Evolutionary conservation across 2,329 filamentous ascomycete genomes (phyloP).

Genomic region (Coniosporium tulheliwenetii): DNA sequence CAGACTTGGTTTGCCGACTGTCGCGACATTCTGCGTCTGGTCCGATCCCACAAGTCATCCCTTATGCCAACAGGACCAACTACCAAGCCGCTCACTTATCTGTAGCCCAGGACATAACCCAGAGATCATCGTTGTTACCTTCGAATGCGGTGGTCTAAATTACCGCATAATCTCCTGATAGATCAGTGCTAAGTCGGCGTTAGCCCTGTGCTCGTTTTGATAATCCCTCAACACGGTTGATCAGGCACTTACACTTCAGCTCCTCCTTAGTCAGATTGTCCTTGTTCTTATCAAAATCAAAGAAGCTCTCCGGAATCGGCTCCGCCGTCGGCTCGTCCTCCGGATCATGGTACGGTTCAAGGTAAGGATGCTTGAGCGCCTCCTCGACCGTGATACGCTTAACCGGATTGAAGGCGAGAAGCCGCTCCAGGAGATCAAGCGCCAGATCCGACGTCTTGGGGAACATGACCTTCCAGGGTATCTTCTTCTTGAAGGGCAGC

Average conservation of each 20-base stretch:
- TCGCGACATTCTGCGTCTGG: no score
- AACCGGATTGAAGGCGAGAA: slow-evolving; percentile 93
- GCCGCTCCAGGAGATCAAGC: slow-evolving; percentile 83
- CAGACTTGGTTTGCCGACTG: no score
- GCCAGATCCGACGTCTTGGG: slow-evolving; percentile 98
- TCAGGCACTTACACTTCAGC: slow-evolving; percentile 53
- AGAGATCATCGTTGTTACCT: no score
- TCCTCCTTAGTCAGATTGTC: slow-evolving; percentile 97
- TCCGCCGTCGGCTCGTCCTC: slow-evolving; percentile 95
- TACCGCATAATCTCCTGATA: slow-evolving; percentile 90
- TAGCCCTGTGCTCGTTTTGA: slow-evolving; percentile 7
- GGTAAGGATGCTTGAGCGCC: slow-evolving; percentile 89
- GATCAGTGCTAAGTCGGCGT: slow-evolving; percentile 48
- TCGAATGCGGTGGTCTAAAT: slow-evolving; percentile 1
- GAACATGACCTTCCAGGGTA: slow-evolving; percentile 92
- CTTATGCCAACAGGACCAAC: no score
- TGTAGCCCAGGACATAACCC: no score
- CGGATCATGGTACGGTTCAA: slow-evolving; percentile 97
- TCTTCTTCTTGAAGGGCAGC: slow-evolving; percentile 99
- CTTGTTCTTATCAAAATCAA: slow-evolving; percentile 99
- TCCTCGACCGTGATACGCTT: slow-evolving; percentile 98
- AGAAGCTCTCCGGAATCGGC: slow-evolving; percentile 96
- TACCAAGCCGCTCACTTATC: no score
- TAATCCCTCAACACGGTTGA: not conserved
- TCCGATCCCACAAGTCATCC: no score